Base-by-base conservation (phyloP, 352 stramenopile species). In the Paralagenidium karlingii region DNA sequence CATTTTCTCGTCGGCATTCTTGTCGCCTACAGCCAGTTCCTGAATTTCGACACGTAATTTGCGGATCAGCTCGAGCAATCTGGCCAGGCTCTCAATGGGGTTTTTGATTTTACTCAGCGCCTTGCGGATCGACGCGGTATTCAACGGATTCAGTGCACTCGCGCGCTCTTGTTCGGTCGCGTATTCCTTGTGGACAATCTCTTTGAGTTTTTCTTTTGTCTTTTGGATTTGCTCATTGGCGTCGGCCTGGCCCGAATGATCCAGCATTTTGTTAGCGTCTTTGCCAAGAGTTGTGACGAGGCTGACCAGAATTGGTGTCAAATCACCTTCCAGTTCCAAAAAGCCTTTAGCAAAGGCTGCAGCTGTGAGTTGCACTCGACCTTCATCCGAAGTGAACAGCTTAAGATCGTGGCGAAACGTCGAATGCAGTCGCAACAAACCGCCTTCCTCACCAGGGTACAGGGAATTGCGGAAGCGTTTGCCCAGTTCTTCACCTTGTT, bases 391-490 rank as follows among this genome's bases (percentile, higher is more conserved):
- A 7, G 95, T 98, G 57, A 98, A 99, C 45, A 99, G 99, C 60
- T 99, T 99, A 22, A 99, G 68, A 56, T 99, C 96, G 68, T 99
- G 96, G 4, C 96, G 86, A 58, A 99, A 99, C 0, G 96, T 99
- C 29, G 94, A 98, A 70, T 99, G 96, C 25, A 99, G 71, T 18
- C 96, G 85, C 37, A 99, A 68, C 45, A 99, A 82, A 3, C 95
- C 96, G 18, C 93, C 78, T 55, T 90, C 77, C 55, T 95, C 82
- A 20, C 86, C 71, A 22, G 82, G 83, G 41, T 94, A 95, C 39
- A 95, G 47, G 40, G 67, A 63, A 47, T 92, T 89, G 44, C 83
- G 76, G 46, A 99, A 97, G 11, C 68, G 66, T 34, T 85, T 84
- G 3, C 96, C 95, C 20, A 99, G 70, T 34, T 81, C 65, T 55